Conservation (phyloP, 1,139 yeast genomes). For the Zygoascus sp. region DNA sequence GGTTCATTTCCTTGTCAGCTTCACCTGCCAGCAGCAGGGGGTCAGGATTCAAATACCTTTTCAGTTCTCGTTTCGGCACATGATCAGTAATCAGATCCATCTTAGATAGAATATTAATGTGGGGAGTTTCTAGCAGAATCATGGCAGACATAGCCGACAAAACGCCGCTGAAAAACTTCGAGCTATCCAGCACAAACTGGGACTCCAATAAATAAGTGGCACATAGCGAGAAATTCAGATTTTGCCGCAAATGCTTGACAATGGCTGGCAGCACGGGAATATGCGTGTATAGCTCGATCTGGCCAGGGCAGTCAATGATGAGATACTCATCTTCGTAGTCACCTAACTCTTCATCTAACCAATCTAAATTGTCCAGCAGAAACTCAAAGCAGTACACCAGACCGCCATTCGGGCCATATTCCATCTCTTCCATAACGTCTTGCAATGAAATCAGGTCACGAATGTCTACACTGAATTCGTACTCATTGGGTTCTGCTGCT, state of each 20-base stretch:
- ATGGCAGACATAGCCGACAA: constrained; percentile 97
- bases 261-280: constrained; percentile 88
- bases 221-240: constrained; percentile 79
- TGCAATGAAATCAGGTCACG: constrained; percentile 85
- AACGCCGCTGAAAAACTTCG: constrained; percentile 94
- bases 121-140: constrained; percentile 92
- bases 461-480: constrained; percentile 88
- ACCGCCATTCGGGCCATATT: constrained; percentile 95
- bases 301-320: constrained; percentile 97
- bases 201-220: constrained; percentile 92
- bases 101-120: constrained; percentile 81
- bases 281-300: constrained; percentile 92
- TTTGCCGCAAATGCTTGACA: constrained; percentile 74
- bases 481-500: constrained; percentile 92
- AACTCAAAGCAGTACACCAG: constrained; percentile 88
- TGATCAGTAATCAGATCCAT: constrained; percentile 70
- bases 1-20: constrained; percentile 53
- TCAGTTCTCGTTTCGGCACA: constrained; percentile 66
- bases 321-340: constrained; percentile 90
- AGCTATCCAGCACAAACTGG: constrained; percentile 82
- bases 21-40: constrained; percentile 64
- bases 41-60: constrained; percentile 86
- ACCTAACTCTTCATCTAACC: constrained; percentile 95
- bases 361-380: constrained; percentile 78
- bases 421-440: constrained; percentile 96